Base-by-base conservation (phyloP, 345 rosid genomes). In the Populus simonii region DNA sequence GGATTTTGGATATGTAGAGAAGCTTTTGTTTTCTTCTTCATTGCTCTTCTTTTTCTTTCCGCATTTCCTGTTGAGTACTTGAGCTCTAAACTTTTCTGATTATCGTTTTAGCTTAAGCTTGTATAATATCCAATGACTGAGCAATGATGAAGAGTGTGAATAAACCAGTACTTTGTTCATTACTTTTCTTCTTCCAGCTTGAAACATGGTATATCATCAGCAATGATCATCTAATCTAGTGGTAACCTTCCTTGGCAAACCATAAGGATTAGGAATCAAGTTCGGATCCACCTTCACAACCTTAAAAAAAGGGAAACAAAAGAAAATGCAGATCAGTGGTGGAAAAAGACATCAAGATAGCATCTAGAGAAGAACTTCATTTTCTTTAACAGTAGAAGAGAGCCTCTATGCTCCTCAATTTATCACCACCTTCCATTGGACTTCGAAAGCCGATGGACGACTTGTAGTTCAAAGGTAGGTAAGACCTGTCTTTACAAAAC, bases 61-160 rank as follows among this genome's bases (percentile, higher is more conserved):
- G 67, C 63, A 20, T 62, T 57, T 78, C 57, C 57, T 66, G 51
- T 74, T 43, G 62, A 25, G 36, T 74, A 53, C 22, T 68, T 81
- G 38, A 76, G 76, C 80, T 73, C 57, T 22, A 27, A 66, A 78
- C 80, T 75, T 76, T 69, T 74, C 7, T 39, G 23, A 59, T 33
- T 66, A 70, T 73, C 74, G 78, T 76, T 78, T 59, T 51, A 81
- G 83, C 79, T 69, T 81, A 55, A 78, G 74, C 51, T 82, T 65
- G 81, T 63, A 49, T 57, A 55, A 45, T 80, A 80, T 55, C 53
- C 77, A 53, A 67, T 68, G 78, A 45, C 66, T 73, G 74, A 78
- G 81, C 85, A 75, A 43, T 63, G 76, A 76, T 41, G 78, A 80
- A 73, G 63, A 68, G 78, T 80, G 83, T 85, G 81, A 85, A 81